A percentile compares a stretch with the other conserved stretches of the same genome.
Conservation (phyloP, 441 rosid genomes). For the Populus hybrid region DNA sequence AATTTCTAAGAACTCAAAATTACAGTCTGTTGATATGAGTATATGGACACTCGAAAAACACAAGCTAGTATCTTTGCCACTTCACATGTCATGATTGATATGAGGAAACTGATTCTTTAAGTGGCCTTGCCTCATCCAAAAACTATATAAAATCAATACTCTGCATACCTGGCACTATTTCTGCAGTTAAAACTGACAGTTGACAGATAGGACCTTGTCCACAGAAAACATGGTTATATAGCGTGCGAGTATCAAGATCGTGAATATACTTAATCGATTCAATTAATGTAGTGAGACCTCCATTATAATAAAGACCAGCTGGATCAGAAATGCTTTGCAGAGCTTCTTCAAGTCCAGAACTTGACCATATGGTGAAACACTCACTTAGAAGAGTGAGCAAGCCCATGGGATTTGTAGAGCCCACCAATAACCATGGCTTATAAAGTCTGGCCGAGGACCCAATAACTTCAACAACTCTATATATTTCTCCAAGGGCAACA, state of each 20-base stretch:
- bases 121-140: background rate
- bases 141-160: slow-evolving; percentile 2
- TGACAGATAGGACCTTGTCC: slow-evolving; percentile 41
- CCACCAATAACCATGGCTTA: slow-evolving; percentile 60
- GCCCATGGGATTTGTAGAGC: slow-evolving; percentile 29
- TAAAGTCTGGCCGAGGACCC: slow-evolving; percentile 49
- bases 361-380: slow-evolving; percentile 56
- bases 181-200: slow-evolving; percentile 43
- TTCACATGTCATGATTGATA: background rate
- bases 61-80: background rate
- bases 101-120: background rate
- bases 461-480: slow-evolving; percentile 57
- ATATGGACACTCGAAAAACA: background rate
- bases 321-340: slow-evolving; percentile 40
- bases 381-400: slow-evolving; percentile 40
- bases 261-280: slow-evolving; percentile 43
- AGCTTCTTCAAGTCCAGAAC: slow-evolving; percentile 67
- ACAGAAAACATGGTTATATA: slow-evolving; percentile 38
- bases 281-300: slow-evolving; percentile 27
- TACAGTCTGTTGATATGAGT: background rate
- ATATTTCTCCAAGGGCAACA: slow-evolving; percentile 68
- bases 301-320: slow-evolving; percentile 29
- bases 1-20: background rate
- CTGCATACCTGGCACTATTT: slow-evolving; percentile 43
- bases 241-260: slow-evolving; percentile 33